A percentile compares a stretch with the other conserved stretches of the same genome.
Evolutionary conservation across 75 land plant species (phyloP).

Genomic region (Ceratopteris richardii): DNA sequence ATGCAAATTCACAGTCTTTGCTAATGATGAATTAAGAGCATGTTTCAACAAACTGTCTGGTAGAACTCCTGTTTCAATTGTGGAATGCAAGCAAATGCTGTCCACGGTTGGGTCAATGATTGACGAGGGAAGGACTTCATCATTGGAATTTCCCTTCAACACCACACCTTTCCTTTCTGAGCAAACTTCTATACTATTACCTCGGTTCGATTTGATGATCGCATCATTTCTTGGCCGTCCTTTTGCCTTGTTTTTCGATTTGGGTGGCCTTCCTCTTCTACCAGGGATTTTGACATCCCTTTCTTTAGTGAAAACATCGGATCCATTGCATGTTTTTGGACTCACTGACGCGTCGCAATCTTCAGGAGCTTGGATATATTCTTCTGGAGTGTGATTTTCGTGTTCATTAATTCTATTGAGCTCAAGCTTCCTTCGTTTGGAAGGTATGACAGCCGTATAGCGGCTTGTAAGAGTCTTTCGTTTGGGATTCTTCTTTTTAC

Average conservation of each 20-base stretch:
- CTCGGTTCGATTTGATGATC: no score
- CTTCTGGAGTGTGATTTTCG: neutral
- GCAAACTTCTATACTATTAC: no score
- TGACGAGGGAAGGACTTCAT: no score
- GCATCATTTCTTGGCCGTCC: neutral
- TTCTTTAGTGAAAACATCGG: neutral
- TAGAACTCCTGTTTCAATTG: no score
- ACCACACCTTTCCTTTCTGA: no score
- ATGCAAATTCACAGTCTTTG: no score
- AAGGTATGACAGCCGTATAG: neutral
- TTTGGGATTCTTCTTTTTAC: neutral
- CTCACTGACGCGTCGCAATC: neutral
- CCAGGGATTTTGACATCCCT: neutral
- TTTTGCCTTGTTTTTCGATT: neutral
- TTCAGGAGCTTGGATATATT: neutral
- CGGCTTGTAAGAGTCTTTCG: neutral
- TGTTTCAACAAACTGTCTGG: no score
- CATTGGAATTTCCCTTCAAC: no score
- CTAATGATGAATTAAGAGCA: no score
- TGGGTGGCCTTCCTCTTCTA: neutral
- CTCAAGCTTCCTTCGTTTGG: slow-evolving; percentile 1
- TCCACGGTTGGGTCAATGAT: no score
- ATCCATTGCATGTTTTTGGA: neutral
- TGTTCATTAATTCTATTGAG: neutral
- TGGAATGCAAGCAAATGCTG: no score